phyloP scores from a whole-genome alignment of 169 alveolate species.

The Plasmodium billcollinsi region DNA sequence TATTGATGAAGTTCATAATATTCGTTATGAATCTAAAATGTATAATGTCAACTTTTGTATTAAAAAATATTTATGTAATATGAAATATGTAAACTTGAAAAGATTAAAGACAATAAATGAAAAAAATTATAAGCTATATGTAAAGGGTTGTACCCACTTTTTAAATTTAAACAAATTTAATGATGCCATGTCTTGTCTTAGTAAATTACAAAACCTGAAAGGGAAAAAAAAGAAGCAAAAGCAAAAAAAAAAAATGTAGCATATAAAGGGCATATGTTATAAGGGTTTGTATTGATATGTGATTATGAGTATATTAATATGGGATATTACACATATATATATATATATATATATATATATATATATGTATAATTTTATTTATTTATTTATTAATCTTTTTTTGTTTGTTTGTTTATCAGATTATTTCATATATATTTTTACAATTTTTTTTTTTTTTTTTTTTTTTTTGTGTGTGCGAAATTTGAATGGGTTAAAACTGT shows the following conservation, averaged over 20 bases:
- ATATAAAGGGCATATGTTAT: neutral
- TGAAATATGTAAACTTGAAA: conserved; percentile 60
- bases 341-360: neutral
- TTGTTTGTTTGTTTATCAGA: too few relatives aligned
- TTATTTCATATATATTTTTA: too few relatives aligned
- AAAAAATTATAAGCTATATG: conserved; percentile 48
- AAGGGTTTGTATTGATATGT: too few relatives aligned
- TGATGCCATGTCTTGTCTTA: conserved; percentile 18
- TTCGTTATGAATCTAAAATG: conserved; percentile 16
- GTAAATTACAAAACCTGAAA: conserved; percentile 21
- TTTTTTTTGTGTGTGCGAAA: too few relatives aligned
- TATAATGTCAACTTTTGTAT: conserved; percentile 54
- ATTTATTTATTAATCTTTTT: neutral
- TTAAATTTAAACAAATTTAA: conserved; percentile 32
- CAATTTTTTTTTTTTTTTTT: too few relatives aligned
- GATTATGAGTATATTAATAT: too few relatives aligned
- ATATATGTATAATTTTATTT: neutral
- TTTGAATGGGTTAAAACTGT: too few relatives aligned
- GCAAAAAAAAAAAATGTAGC: neutral
- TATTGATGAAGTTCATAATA: conserved; percentile 7
- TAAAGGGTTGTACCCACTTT: conserved; percentile 41
- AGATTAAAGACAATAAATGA: conserved; percentile 51
- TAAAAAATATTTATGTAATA: conserved; percentile 43
- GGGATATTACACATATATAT: neutral
- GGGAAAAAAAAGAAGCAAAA: conserved; percentile 4